These are phyloP conservation scores for Colletotrichum brevisporum DNA, from an alignment of 2,329 filamentous ascomycete species.

Conservation along the genomic window DNA sequence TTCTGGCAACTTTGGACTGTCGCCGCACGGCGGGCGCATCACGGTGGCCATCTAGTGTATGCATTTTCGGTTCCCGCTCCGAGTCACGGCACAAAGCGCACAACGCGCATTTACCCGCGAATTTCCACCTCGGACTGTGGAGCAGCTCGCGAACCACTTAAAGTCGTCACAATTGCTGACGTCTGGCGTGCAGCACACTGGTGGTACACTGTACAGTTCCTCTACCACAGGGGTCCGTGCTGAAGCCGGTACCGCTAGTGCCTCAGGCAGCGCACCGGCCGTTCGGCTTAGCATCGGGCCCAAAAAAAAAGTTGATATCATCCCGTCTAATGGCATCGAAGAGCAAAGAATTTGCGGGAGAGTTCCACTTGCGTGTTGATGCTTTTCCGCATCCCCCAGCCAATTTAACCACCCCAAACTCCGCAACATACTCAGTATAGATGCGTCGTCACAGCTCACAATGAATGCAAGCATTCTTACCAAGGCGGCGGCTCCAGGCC, in stretches of 20 bases:
- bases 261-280: slow-evolving; percentile 27
- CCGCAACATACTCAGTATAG: slow-evolving; percentile 20
- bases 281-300: slow-evolving; percentile 40
- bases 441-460: slow-evolving; percentile 43
- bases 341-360: slow-evolving; percentile 46
- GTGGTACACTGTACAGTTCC: too few species aligned
- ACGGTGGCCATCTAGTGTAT: too few species aligned
- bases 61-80: slow-evolving; percentile 12
- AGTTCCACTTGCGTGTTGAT: slow-evolving; percentile 36
- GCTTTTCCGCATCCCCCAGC: slow-evolving; percentile 30
- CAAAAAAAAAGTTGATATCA: slow-evolving; percentile 41
- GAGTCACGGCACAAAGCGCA: slow-evolving; percentile 25
- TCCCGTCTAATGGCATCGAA: slow-evolving; percentile 42
- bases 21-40: too few species aligned
- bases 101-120: slow-evolving; percentile 34
- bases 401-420: slow-evolving; percentile 34
- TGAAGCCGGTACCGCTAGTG: slow-evolving; percentile 4
- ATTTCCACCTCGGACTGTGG: slow-evolving; percentile 31
- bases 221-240: slow-evolving; percentile 1
- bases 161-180: slow-evolving; percentile 36
- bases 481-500: slow-evolving; percentile 62
- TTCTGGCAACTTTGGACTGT: not conserved
- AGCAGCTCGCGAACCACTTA: slow-evolving; percentile 36
- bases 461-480: slow-evolving; percentile 65
- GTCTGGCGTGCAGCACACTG: slow-evolving; percentile 15